Percentiles rank a stretch among this genome's conserved stretches.
Conservation (phyloP, 192 early-diverging fungal genomes). For the Backusella mclennaniae region DNA sequence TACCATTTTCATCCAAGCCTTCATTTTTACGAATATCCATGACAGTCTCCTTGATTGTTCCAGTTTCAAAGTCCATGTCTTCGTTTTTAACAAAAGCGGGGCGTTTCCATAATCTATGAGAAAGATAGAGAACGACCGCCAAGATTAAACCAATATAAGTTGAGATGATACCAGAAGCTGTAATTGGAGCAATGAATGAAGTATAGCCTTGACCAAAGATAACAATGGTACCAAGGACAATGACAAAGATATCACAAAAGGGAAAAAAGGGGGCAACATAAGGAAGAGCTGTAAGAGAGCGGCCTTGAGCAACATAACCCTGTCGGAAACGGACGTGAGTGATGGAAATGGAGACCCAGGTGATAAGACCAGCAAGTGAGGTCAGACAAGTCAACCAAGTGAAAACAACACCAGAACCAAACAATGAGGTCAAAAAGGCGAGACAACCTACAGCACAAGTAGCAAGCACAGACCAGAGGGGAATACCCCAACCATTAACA, state of each 20-base stretch:
- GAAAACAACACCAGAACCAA: slow-evolving; percentile 73
- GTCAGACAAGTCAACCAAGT: slow-evolving; percentile 62
- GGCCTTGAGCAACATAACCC: slow-evolving; percentile 71
- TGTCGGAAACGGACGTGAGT: slow-evolving; percentile 85
- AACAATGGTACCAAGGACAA: slow-evolving; percentile 59
- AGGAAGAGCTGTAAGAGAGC: slow-evolving; percentile 60
- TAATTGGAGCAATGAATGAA: slow-evolving; percentile 52
- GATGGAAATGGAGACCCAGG: slow-evolving; percentile 82
- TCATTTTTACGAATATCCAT: slow-evolving; percentile 10
- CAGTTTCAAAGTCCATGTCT: slow-evolving; percentile 64
- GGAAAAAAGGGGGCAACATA: slow-evolving; percentile 79
- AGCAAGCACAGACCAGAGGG: slow-evolving; percentile 54
- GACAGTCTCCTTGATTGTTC: slow-evolving; percentile 31
- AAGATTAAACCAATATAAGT: slow-evolving; percentile 63
- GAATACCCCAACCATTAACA: slow-evolving; percentile 65
- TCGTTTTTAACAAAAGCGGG: slow-evolving; percentile 50
- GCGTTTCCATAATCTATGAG: slow-evolving; percentile 48
- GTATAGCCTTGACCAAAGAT: slow-evolving; percentile 58
- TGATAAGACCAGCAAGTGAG: slow-evolving; percentile 75
- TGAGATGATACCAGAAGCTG: slow-evolving; percentile 51
- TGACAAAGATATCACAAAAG: slow-evolving; percentile 66
- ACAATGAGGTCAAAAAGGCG: slow-evolving; percentile 60
- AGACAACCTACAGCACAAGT: slow-evolving; percentile 65
- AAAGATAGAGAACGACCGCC: slow-evolving; percentile 57
- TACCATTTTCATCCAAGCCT: neutral